Base-by-base conservation (phyloP, 192 early-diverging fungal genomes). In the Coemansia sp. region DNA sequence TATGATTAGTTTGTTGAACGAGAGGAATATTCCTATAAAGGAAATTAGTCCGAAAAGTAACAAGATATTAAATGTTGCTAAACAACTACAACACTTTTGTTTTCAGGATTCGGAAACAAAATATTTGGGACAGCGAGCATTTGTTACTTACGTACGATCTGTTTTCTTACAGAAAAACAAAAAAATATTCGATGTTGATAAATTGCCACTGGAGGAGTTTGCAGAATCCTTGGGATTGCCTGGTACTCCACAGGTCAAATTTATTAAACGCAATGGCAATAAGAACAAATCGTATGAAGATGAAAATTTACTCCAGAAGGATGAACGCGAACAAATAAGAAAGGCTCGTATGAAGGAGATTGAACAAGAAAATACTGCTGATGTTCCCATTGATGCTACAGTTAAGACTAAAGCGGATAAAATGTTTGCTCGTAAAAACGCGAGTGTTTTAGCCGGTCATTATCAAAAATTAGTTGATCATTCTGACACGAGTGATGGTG, bases 61-160 rank as follows among this genome's bases (percentile, higher is more conserved):
- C 82, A 95, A 95, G 71, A 89, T 89, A 60, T 84, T 89, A 67
- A 86, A 87, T 9, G 88, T 96, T 3, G 74, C 86, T 57, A 88
- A 90, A 64, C 91, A 96, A 72, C 80, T 99, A 60, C 93, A 95
- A 72, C 86, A 88, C 60, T 87, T 94, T 54, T 97, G 95, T 80
- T 95, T 95, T 69, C 87, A 96, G 81, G 87, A 92, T 66, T 88
- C 96, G 2, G 95, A 98, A 69, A 90, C 96, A 63, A 97, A 98
- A 82, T 96, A 99, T 73, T 84, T 99, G 24, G 95, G 89, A 24
- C 96, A 99, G 80, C 95, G 96, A 77, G 89, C 94, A 5, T 97
- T 99, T 80, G 90, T 96, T 54, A 92, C 93, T 3, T 99, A 99
- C 72, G 87, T 99, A 84, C 85, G 94, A 6, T 96, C 94, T 7